Conservation (phyloP, 306 rosid species). For the Cajanus cajan region DNA sequence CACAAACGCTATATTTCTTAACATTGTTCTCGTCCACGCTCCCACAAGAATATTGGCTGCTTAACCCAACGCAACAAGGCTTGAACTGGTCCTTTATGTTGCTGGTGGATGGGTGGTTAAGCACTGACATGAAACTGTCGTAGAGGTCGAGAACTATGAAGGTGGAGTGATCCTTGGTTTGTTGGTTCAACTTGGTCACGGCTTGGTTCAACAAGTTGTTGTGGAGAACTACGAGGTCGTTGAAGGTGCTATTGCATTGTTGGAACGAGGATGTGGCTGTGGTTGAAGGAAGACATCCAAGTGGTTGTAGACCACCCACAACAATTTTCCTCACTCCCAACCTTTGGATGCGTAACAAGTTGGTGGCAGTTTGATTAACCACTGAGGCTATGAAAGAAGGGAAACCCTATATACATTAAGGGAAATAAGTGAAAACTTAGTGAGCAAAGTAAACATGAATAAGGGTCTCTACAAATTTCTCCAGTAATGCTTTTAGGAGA, state of each 20-base stretch:
- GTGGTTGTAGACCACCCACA: constrained; percentile 52
- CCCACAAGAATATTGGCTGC: constrained; percentile 47
- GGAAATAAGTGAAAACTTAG: background rate
- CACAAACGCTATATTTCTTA: constrained; percentile 56
- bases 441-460: no score
- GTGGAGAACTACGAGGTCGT: constrained; percentile 47
- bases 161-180: constrained; percentile 29
- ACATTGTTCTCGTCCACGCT: constrained; percentile 40
- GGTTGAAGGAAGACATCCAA: constrained; percentile 61
- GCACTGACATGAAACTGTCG: constrained; percentile 45
- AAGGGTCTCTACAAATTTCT: no score
- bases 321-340: constrained; percentile 64
- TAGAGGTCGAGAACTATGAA: constrained; percentile 51
- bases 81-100: constrained; percentile 47
- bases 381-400: constrained; percentile 46
- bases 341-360: constrained; percentile 50
- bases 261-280: constrained; percentile 39
- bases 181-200: constrained; percentile 50
- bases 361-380: constrained; percentile 44
- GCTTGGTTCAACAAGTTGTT: constrained; percentile 53
- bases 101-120: constrained; percentile 8
- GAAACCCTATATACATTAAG: constrained; percentile 12
- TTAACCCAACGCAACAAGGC: constrained; percentile 67
- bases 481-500: no score
- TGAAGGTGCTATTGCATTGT: constrained; percentile 44